Evolutionary conservation across 306 rosid species (phyloP).

Genomic region (Comarum palustre): DNA sequence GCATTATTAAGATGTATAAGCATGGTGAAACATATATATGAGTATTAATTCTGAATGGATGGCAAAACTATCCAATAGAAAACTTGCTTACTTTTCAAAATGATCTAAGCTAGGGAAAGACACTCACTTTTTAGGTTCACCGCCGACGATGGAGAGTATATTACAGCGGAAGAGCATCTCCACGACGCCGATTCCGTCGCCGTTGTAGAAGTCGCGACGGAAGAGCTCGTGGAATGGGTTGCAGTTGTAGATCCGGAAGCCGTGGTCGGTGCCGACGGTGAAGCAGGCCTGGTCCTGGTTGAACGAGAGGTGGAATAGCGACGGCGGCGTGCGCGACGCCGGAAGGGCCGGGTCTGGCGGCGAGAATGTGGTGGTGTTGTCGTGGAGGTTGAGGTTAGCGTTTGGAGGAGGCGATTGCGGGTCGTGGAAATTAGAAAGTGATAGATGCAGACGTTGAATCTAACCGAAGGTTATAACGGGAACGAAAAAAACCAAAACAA

Average conservation of each 20-base stretch:
- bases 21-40: not conserved
- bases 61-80: not conserved
- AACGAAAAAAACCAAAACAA: no score
- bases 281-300: conserved; percentile 85
- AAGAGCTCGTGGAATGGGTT: conserved; percentile 79
- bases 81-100: not conserved
- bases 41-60: not conserved
- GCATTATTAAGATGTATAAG: conserved; percentile 5
- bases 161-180: conserved; percentile 80
- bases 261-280: conserved; percentile 69
- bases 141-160: conserved; percentile 71
- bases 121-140: conserved; percentile 78
- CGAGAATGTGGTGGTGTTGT: not conserved
- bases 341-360: no score
- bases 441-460: no score
- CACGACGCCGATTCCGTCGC: conserved; percentile 63
- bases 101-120: not conserved
- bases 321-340: no score
- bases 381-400: conserved; percentile 4
- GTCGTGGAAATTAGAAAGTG: no score
- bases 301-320: conserved; percentile 55
- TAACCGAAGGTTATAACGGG: no score
- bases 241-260: conserved; percentile 76
- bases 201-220: conserved; percentile 64
- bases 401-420: conserved; percentile 4